A percentile compares a stretch with the other conserved stretches of the same genome.
These are phyloP conservation scores for Gnomoniopsis sp. DNA, from an alignment of 2,329 filamentous ascomycete species.

Conservation along the genomic window DNA sequence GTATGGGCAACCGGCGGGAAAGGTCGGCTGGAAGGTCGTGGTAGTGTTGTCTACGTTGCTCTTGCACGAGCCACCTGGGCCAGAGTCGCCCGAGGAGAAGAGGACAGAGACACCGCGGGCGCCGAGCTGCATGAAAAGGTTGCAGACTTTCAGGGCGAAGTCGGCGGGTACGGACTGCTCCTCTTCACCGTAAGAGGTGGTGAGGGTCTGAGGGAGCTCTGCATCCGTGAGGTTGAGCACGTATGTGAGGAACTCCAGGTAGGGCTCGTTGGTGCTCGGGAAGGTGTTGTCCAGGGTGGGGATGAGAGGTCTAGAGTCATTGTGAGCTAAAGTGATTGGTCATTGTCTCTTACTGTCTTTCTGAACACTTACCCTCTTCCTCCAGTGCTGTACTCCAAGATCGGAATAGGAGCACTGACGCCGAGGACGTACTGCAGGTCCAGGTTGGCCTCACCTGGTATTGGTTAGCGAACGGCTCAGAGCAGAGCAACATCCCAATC, in stretches of 20 bases:
- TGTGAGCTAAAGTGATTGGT: background rate
- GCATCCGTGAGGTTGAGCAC: slow-evolving; percentile 48
- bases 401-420: slow-evolving; percentile 21
- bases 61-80: slow-evolving; percentile 6
- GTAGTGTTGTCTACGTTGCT: slow-evolving; percentile 16
- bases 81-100: slow-evolving; percentile 37
- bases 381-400: slow-evolving; percentile 26
- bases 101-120: slow-evolving; percentile 60
- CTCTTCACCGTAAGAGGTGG: slow-evolving; percentile 62
- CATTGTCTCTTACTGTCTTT: too few species aligned
- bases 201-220: slow-evolving; percentile 57
- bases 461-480: background rate
- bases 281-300: slow-evolving; percentile 48
- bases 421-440: slow-evolving; percentile 23
- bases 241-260: slow-evolving; percentile 60
- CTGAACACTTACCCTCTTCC: slow-evolving; percentile 15
- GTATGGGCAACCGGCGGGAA: slow-evolving; percentile 43
- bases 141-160: slow-evolving; percentile 60
- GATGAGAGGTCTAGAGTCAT: slow-evolving; percentile 38
- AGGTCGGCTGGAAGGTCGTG: slow-evolving; percentile 15
- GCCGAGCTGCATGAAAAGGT: slow-evolving; percentile 61
- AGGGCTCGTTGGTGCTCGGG: slow-evolving; percentile 65
- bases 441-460: slow-evolving; percentile 25
- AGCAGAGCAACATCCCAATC: background rate
- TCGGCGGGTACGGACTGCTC: slow-evolving; percentile 59